These are phyloP conservation scores for Acephala macrosclerotiorum DNA, from an alignment of 2,329 filamentous ascomycete species.

Conservation along the genomic window DNA sequence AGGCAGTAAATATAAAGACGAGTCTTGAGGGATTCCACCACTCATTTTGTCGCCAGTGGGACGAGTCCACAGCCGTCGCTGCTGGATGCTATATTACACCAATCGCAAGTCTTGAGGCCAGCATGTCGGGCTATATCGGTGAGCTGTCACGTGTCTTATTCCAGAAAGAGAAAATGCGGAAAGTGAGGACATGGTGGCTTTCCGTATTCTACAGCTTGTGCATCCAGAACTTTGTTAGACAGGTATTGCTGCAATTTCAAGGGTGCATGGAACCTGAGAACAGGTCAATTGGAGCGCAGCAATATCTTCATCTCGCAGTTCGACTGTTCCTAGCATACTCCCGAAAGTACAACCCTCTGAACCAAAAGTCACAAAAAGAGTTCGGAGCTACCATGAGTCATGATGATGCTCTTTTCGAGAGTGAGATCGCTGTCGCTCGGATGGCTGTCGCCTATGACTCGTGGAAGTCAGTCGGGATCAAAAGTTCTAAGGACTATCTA, in stretches of 20 bases:
- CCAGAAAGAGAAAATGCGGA: slow-evolving; percentile 26
- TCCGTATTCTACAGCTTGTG: slow-evolving; percentile 30
- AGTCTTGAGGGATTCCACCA: not conserved
- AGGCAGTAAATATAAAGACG: not conserved
- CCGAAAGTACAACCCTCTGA: not conserved
- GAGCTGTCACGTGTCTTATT: slow-evolving; percentile 28
- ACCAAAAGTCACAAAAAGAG: not conserved
- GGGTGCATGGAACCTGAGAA: not conserved
- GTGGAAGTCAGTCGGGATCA: not conserved
- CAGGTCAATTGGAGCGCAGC: not conserved
- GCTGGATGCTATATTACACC: not conserved
- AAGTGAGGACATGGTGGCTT: slow-evolving; percentile 21
- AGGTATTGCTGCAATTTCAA: slow-evolving; percentile 4
- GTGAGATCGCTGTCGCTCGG: not conserved
- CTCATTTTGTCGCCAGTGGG: not conserved
- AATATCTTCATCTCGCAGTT: not conserved
- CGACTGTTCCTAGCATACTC: not conserved
- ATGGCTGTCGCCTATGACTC: not conserved
- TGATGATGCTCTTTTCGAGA: not conserved
- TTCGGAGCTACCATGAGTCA: not conserved
- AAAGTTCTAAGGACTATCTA: not conserved
- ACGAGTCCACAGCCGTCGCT: too few relatives aligned
- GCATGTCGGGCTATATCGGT: not conserved
- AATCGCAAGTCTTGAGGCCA: not conserved
- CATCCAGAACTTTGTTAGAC: slow-evolving; percentile 26